Evolutionary conservation across 805 yeast species (phyloP), one percentile per base, ranked within the genome.

Genomic region (Metschnikowia proteae): DNA sequence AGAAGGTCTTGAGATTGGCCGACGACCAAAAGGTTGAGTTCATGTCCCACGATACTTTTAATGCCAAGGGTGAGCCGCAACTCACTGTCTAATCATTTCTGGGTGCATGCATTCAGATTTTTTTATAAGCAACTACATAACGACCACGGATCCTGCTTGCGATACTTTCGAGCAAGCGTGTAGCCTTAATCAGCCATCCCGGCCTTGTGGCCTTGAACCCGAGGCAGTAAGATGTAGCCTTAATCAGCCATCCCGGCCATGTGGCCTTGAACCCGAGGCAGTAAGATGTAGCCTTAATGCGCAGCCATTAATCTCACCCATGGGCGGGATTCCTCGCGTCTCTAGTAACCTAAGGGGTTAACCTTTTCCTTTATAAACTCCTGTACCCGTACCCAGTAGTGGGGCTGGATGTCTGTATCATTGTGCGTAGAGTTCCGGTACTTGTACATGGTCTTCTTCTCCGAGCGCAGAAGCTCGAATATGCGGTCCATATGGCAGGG

Each of bases 1-100:
- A 89, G 80, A 83, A 81, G 70, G 88, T 88, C 43, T 78, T 92
- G 66, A 85, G 82, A 67, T 80, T 92, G 62, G 73, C 78, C 51
- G 90, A 82, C 45, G 81, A 76, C 54, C 92, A 86, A 60, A 80
- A 81, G 64, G 75, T 92, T 60, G 97, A 91, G 75, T 91, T 88
- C 73, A 75, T 74, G 64, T 72, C 83, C 52, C 94, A 86, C 69
- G 83, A 80, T 64, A 78, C 75, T 54, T 69, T 74, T 44, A 67
- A 66, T 60, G 67, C 64, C 57, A 71, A 66, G 62, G 74, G 72
- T 45, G 55, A 56, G 41, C 53, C 60, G 8, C 60, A 57, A 47
- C 53, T 57, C 50, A 51, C 58, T 46, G 51, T 57, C 47, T 57
- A 53, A 45, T 47, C 33, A 33, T 31, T 26, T 41, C 45, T 38